A percentile compares a stretch with the other conserved stretches of the same genome.
These are phyloP conservation scores for Tricholoma bakamatsutake DNA, from an alignment of 768 basidiomycete genomes.

Conservation along the genomic window DNA sequence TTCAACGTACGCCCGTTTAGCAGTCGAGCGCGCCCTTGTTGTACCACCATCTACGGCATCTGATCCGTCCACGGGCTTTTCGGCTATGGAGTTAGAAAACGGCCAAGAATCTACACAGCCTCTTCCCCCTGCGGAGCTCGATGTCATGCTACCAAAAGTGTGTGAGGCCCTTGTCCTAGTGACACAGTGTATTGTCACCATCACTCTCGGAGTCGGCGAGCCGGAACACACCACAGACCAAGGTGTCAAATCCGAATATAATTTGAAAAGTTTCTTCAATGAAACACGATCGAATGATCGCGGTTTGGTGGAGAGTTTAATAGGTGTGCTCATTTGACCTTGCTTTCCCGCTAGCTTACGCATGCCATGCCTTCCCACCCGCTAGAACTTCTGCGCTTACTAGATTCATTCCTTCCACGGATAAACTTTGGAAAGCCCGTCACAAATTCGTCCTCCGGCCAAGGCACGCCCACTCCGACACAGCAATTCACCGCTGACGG, in stretches of 20 bases:
- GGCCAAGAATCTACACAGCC: constrained; percentile 2
- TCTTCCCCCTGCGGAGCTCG: constrained; percentile 38
- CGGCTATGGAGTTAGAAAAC: constrained; percentile 1
- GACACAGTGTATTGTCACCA: constrained; percentile 67
- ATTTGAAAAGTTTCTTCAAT: constrained; percentile 39
- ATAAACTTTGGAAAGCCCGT: constrained; percentile 74
- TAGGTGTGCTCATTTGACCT: constrained; percentile 40
- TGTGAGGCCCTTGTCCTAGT: constrained; percentile 78
- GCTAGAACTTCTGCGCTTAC: constrained; percentile 64
- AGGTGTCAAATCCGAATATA: constrained; percentile 16
- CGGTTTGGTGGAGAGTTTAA: constrained; percentile 47
- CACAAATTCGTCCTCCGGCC: constrained; percentile 16
- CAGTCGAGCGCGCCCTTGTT: constrained; percentile 45
- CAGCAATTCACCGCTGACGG: constrained; percentile 29
- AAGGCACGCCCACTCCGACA: constrained; percentile 19
- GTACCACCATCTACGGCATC: constrained; percentile 8
- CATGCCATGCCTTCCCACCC: constrained; percentile 4
- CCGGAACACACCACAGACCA: constrained; percentile 17
- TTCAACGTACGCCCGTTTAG: constrained; percentile 47
- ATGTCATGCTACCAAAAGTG: constrained; percentile 69
- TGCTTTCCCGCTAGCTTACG: neutral
- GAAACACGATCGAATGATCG: constrained; percentile 35
- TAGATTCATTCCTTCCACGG: constrained; percentile 80
- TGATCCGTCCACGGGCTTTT: neutral
- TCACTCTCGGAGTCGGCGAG: constrained; percentile 49